Conservation (phyloP, 2,329 filamentous ascomycete genomes). For the Stachybotrys elegans region DNA sequence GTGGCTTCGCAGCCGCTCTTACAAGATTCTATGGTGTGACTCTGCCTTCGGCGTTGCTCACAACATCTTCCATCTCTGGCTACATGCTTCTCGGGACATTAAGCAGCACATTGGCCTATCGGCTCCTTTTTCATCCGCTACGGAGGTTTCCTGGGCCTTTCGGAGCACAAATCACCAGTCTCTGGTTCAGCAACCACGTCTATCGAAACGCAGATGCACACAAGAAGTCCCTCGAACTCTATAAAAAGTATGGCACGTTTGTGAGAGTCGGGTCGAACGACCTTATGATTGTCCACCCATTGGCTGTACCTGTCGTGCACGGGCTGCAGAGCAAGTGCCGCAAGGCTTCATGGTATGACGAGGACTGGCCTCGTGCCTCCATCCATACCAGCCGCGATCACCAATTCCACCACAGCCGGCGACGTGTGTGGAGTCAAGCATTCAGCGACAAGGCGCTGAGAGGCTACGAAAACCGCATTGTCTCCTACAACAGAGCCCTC, state of each 20-base stretch:
- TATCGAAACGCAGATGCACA: conserved; percentile 4
- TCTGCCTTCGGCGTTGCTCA: background rate
- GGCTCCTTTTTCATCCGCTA: conserved; percentile 10
- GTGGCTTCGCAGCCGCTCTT: background rate
- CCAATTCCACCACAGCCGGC: conserved; percentile 8
- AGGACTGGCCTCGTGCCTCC: conserved; percentile 4
- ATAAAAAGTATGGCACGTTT: conserved; percentile 11
- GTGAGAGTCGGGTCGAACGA: conserved; percentile 11
- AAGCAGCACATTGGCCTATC: conserved; percentile 7
- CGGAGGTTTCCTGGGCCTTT: conserved; percentile 11
- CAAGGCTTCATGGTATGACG: conserved; percentile 12
- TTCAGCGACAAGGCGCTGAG: conserved; percentile 13
- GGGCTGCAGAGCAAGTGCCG: conserved; percentile 3
- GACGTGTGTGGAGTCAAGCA: conserved; percentile 12
- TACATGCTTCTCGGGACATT: background rate
- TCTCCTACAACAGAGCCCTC: conserved; percentile 7
- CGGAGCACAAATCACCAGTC: conserved; percentile 5
- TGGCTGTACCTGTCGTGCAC: conserved; percentile 9
- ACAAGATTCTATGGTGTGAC: background rate
- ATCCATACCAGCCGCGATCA: conserved; percentile 5
- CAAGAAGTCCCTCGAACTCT: conserved; percentile 8
- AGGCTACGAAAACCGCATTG: conserved; percentile 9
- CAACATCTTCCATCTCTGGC: background rate
- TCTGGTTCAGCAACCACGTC: conserved; percentile 3
- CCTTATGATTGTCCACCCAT: conserved; percentile 10